Evolutionary conservation across 2,329 filamentous ascomycete genomes (phyloP).

Genomic region (Botrytis elliptica): DNA sequence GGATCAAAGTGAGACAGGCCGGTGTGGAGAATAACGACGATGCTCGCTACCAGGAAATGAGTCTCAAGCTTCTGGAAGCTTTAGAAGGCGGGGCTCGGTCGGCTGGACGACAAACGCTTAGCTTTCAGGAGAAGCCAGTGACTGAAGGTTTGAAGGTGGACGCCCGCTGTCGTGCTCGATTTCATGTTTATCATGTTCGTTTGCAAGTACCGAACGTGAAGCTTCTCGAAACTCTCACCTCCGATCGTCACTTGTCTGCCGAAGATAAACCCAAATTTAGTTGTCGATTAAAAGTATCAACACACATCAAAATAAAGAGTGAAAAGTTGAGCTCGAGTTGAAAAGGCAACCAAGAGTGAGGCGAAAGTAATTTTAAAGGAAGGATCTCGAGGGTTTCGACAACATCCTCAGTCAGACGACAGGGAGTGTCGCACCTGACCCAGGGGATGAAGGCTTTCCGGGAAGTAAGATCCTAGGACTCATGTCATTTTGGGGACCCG

Average conservation of each 20-base stretch:
- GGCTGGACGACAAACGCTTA: background rate
- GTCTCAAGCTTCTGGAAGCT: background rate
- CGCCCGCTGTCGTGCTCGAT: background rate
- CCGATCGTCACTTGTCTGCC: background rate
- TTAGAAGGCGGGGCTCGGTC: slow-evolving; percentile 1
- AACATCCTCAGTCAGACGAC: background rate
- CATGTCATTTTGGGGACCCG: background rate
- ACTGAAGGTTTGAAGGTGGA: background rate
- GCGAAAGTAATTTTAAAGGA: background rate
- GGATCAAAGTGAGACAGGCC: background rate
- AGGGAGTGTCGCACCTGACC: background rate
- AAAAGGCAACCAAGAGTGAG: background rate
- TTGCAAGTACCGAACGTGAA: background rate
- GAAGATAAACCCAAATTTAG: background rate
- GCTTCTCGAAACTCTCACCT: background rate
- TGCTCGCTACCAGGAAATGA: slow-evolving; percentile 2
- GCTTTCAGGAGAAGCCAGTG: background rate
- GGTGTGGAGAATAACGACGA: slow-evolving; percentile 10
- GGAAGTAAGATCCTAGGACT: background rate
- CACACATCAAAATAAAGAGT: background rate
- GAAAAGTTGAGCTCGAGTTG: background rate
- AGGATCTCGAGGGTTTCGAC: background rate
- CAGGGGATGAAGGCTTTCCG: background rate
- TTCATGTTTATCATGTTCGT: background rate
- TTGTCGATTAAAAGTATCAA: too few species aligned